Conservation (phyloP, 495 filamentous ascomycete species). For the Neurospora sublineolata region DNA sequence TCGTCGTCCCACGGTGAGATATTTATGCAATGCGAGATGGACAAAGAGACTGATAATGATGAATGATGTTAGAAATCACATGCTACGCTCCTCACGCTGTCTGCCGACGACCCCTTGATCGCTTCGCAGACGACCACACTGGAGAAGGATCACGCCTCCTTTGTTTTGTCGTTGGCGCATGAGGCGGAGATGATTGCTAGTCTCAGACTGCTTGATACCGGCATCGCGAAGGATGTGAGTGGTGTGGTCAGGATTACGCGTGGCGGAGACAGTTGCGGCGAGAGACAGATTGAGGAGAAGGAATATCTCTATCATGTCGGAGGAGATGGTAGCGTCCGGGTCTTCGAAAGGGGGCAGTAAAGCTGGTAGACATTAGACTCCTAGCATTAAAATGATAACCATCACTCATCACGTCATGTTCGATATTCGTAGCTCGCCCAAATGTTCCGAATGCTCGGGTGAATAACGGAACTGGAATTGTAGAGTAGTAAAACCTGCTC, state of each 20-base stretch:
- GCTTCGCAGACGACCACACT: slow-evolving; percentile 45
- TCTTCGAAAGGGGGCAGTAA: slow-evolving; percentile 63
- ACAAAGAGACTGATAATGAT: slow-evolving; percentile 5
- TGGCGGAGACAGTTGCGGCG: slow-evolving; percentile 25
- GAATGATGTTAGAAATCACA: slow-evolving; percentile 32
- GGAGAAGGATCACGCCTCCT: slow-evolving; percentile 56
- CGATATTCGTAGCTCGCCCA: neutral
- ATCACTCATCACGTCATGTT: neutral
- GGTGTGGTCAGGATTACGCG: slow-evolving; percentile 71
- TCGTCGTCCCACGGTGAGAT: neutral
- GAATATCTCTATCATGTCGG: slow-evolving; percentile 76
- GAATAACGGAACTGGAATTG: neutral
- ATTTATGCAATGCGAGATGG: neutral
- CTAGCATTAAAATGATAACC: neutral
- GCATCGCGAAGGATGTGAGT: slow-evolving; percentile 79
- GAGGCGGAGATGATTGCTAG: slow-evolving; percentile 57
- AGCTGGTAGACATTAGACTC: neutral
- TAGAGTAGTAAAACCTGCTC: neutral
- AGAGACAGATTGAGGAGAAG: slow-evolving; percentile 37
- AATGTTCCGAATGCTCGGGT: neutral
- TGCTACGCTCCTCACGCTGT: slow-evolving; percentile 53
- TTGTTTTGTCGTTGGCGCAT: slow-evolving; percentile 62
- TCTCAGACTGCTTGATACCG: slow-evolving; percentile 66
- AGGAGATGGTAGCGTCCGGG: slow-evolving; percentile 62
- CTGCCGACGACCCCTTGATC: slow-evolving; percentile 60